Evolutionary conservation across 345 rosid genomes (phyloP).

Genomic region (Arabidopsis suecica): DNA sequence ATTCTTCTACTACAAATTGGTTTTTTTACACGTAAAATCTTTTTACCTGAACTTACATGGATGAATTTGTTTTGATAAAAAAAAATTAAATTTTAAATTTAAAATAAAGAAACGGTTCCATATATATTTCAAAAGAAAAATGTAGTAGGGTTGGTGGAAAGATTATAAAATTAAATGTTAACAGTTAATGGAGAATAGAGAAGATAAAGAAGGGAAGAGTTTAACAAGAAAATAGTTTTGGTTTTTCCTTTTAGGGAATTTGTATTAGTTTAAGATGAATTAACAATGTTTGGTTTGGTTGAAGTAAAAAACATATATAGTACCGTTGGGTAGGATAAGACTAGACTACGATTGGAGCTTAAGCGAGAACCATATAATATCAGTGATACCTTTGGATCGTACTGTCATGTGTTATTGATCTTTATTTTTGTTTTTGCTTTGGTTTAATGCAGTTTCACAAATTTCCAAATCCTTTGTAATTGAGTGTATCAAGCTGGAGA

Average conservation of each 20-base stretch:
- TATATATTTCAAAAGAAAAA: neutral
- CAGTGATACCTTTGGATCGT: neutral
- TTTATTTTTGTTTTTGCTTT: neutral
- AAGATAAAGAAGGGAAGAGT: neutral
- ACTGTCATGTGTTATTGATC: neutral
- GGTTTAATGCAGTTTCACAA: conserved; percentile 23
- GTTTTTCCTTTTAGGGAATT: neutral
- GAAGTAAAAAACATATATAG: neutral
- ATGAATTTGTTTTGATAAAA: no score
- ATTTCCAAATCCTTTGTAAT: neutral
- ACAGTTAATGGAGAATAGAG: neutral
- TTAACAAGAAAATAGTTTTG: neutral
- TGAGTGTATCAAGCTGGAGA: conserved; percentile 27
- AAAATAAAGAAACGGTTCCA: neutral
- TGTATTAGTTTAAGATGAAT: neutral
- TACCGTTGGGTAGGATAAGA: conserved; percentile 37
- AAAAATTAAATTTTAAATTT: no score
- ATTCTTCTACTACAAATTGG: no score
- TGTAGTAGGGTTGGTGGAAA: conserved; percentile 7
- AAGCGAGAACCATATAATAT: conserved; percentile 29
- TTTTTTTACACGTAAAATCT: no score
- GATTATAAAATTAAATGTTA: neutral
- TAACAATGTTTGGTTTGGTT: conserved; percentile 6
- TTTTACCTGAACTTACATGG: no score
- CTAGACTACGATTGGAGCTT: conserved; percentile 35